Evolutionary conservation across 2,329 filamentous ascomycete species (phyloP), one percentile per base, ranked within the genome.

Genomic region (Colletotrichum navitas): DNA sequence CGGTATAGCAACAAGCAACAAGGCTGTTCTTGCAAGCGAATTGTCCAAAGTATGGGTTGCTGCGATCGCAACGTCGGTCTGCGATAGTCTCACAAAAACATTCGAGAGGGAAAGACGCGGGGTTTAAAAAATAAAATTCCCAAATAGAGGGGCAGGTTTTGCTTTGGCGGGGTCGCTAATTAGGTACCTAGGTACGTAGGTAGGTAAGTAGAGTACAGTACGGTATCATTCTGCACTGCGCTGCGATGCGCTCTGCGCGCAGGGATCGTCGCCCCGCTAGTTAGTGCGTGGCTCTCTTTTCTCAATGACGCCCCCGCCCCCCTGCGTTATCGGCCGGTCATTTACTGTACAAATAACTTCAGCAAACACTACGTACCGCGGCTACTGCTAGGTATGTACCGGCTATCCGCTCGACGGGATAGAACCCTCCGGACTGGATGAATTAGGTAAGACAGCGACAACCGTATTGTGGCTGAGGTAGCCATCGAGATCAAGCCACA

Each of bases 41-140:
- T 64, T 69, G 65, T 62, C 59, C 47, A 54, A 72, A 72, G 66
- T 68, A 69, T 55, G 65, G 69, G 65, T 69, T 72, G 69, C 47
- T 72, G 65, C 69, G 69, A 72, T 72, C 69, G 69, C 69, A 72
- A 72, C 69, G 69, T 69, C 69, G 69, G 69, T 72, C 69, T 72
- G 69, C 69, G 69, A 72, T 72, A 72, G 24, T 68, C 66, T 68
- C 65, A 63, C 66, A 64, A 71, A 71, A 72, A 72, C 69, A 72
- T 5, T 72, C 54, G 60, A 54, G 29, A 64, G 65, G 65, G 69
- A 60, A 72, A 64, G 65, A 69, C 69, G 69, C 69, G 69, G 65
- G 69, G 69, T 72, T 68, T 8, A 64, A 72, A 69, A 72, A 36
- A 36, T 51, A 72, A 69, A 72, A 69, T 59, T 68, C 43, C 68